phyloP scores from a whole-genome alignment of 1,284 basidiomycete genomes.

The Cutaneotrichosporon cutaneum region DNA sequence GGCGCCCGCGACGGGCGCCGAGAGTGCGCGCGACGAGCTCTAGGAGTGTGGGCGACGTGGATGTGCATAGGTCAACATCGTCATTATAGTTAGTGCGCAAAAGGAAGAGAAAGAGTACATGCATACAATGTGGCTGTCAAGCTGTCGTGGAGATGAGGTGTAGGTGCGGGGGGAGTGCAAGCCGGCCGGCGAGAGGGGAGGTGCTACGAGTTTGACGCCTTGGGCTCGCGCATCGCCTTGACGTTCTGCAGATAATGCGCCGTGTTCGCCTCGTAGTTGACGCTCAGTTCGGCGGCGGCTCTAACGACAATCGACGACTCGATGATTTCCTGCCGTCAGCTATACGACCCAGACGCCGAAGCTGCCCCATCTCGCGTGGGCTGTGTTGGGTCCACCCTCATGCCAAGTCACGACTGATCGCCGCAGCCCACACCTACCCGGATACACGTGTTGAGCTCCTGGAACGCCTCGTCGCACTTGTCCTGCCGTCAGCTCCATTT shows the following conservation, averaged over 20 bases:
- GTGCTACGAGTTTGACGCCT: constrained; percentile 3
- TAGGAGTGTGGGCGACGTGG: neutral
- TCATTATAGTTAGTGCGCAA: too few relatives aligned
- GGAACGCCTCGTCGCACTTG: constrained; percentile 52
- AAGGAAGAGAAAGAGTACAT: constrained; percentile 12
- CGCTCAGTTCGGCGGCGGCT: constrained; percentile 71
- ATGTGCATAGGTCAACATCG: neutral
- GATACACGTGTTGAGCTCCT: constrained; percentile 52
- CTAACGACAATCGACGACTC: constrained; percentile 56
- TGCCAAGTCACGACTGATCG: too few relatives aligned
- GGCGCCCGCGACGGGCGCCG: neutral
- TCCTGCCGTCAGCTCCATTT: constrained; percentile 35
- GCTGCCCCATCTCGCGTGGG: too few relatives aligned
- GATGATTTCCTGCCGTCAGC: constrained; percentile 38
- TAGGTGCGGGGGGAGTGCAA: neutral
- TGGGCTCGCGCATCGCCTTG: constrained; percentile 44
- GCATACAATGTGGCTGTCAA: constrained; percentile 13
- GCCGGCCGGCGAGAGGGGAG: neutral
- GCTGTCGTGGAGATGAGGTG: too few relatives aligned
- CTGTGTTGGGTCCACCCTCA: too few relatives aligned
- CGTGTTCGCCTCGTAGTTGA: constrained; percentile 80
- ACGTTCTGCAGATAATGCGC: constrained; percentile 75
- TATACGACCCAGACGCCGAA: too few relatives aligned
- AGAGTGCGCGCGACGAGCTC: neutral
- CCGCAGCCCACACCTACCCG: constrained; percentile 31